phyloP scores from a whole-genome alignment of 257 asterid species.

The Solanum dulcamara region DNA sequence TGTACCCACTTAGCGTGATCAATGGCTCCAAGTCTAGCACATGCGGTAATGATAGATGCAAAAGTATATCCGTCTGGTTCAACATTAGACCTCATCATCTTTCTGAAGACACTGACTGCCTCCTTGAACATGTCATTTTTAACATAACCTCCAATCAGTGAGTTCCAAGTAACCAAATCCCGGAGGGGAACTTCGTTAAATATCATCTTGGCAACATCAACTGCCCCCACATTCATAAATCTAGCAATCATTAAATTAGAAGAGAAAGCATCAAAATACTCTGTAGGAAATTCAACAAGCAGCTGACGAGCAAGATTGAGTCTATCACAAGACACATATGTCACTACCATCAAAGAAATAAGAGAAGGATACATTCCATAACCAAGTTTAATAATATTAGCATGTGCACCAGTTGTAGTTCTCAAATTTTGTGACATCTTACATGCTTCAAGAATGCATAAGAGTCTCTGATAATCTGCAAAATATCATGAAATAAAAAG shows the following conservation, averaged over 20 bases:
- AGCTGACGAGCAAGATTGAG: conserved; percentile 32
- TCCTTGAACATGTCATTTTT: conserved; percentile 33
- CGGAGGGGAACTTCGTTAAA: conserved; percentile 32
- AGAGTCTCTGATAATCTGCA: conserved; percentile 36
- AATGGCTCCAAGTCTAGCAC: conserved; percentile 66
- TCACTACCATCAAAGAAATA: conserved; percentile 28
- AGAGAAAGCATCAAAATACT: conserved; percentile 18
- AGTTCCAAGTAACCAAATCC: conserved; percentile 80
- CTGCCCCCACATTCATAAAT: conserved; percentile 44
- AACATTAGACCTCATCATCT: conserved; percentile 33
- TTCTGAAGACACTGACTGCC: conserved; percentile 40
- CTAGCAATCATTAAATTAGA: conserved; percentile 46
- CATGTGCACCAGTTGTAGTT: conserved; percentile 29
- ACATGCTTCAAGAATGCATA: conserved; percentile 43
- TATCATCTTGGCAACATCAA: conserved; percentile 39
- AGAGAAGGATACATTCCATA: conserved; percentile 27
- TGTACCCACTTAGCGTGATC: conserved; percentile 67
- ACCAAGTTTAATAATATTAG: conserved; percentile 46
- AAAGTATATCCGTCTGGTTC: conserved; percentile 65
- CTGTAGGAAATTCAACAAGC: conserved; percentile 20
- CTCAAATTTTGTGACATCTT: conserved; percentile 22
- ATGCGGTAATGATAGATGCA: conserved; percentile 53
- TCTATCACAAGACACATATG: conserved; percentile 32
- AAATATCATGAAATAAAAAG: neutral
- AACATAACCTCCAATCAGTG: conserved; percentile 55